Conservation (phyloP, 345 rosid species). For the Citrus maxima region DNA sequence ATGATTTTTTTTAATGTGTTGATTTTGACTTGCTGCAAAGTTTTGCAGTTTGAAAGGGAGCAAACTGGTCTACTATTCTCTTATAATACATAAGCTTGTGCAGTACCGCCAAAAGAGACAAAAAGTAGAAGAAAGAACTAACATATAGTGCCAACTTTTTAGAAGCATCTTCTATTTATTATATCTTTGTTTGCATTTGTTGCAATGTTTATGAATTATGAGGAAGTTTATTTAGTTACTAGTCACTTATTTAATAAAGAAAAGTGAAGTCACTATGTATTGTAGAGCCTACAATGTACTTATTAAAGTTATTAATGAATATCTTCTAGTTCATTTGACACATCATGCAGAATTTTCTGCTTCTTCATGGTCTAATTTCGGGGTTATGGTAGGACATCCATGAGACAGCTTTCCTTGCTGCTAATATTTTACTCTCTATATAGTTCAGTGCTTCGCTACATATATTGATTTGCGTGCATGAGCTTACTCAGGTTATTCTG, state of each 20-base stretch:
- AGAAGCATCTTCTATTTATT: background rate
- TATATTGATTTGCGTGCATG: background rate
- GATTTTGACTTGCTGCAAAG: background rate
- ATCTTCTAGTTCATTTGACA: background rate
- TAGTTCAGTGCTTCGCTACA: background rate
- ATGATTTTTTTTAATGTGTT: background rate
- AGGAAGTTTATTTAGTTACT: background rate
- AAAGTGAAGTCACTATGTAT: background rate
- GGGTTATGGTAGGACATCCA: background rate
- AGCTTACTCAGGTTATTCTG: background rate
- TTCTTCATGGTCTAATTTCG: constrained; percentile 1
- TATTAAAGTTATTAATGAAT: background rate
- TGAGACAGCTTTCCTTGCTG: background rate
- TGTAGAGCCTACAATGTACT: background rate
- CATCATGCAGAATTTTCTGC: background rate
- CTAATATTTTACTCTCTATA: background rate
- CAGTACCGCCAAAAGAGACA: background rate
- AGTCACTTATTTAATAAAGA: background rate
- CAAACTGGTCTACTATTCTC: background rate
- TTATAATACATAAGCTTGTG: background rate
- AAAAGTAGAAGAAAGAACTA: background rate
- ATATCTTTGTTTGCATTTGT: background rate
- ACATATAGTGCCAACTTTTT: background rate
- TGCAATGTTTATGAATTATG: background rate
- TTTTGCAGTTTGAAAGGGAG: background rate